Conservation (phyloP, 2,329 filamentous ascomycete genomes). For the Pestalotiopsis sp. region DNA sequence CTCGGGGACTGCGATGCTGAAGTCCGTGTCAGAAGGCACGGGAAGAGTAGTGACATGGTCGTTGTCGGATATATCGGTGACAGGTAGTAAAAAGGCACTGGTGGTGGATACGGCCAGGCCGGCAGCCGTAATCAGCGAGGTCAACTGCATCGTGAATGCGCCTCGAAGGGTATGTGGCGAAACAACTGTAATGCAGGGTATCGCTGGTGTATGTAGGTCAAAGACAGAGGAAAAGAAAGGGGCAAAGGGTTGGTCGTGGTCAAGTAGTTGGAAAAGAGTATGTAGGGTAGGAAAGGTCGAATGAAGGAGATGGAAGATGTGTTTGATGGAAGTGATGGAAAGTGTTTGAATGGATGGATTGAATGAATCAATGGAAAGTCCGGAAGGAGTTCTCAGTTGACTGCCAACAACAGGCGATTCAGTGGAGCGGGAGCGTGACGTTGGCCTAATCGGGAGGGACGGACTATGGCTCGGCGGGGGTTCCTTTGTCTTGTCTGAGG, state of each 20-base stretch:
- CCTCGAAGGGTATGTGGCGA: slow-evolving; percentile 21
- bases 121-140: slow-evolving; percentile 33
- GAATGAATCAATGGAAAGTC: background rate
- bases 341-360: background rate
- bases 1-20: slow-evolving; percentile 14
- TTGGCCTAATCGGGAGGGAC: too few relatives aligned
- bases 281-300: background rate
- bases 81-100: slow-evolving; percentile 32
- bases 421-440: background rate
- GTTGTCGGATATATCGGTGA: slow-evolving; percentile 28
- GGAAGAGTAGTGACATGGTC: slow-evolving; percentile 31
- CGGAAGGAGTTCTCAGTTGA: background rate
- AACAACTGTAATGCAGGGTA: background rate
- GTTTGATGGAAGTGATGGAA: background rate
- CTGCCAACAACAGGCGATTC: background rate
- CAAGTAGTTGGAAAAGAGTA: background rate
- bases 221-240: background rate
- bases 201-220: background rate
- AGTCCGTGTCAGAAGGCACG: slow-evolving; percentile 24
- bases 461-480: too few relatives aligned
- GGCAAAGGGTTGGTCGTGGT: background rate
- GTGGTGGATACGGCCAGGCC: slow-evolving; percentile 37
- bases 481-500: background rate
- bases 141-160: slow-evolving; percentile 33
- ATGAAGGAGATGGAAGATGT: background rate